These are phyloP conservation scores for Phytopythium montanum DNA, from an alignment of 352 stramenopile genomes.

Conservation along the genomic window DNA sequence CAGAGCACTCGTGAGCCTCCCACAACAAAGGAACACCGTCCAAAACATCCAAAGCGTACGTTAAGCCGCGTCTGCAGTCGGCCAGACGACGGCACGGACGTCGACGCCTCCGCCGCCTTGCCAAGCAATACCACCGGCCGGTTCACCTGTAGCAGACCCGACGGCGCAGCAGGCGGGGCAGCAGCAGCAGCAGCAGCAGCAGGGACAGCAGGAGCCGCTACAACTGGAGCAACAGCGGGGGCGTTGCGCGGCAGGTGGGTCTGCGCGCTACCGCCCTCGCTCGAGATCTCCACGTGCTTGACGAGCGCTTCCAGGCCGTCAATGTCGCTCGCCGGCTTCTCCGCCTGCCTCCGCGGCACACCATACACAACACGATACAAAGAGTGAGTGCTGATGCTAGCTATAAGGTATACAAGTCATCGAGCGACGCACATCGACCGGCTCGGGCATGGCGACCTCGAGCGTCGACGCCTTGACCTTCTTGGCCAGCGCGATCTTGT, in stretches of 20 bases:
- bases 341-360: constrained; percentile 9
- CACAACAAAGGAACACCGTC: not conserved
- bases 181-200: constrained; percentile 6
- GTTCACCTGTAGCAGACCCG: constrained; percentile 48
- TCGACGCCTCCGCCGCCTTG: constrained; percentile 38
- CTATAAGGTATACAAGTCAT: not conserved
- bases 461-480: constrained; percentile 74
- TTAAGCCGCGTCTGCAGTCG: constrained; percentile 62
- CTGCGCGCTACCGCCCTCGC: constrained; percentile 17
- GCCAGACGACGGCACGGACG: constrained; percentile 29
- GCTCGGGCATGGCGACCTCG: constrained; percentile 41
- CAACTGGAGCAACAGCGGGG: constrained; percentile 2
- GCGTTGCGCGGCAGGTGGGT: constrained; percentile 45
- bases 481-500: constrained; percentile 83
- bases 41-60: constrained; percentile 19
- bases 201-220: constrained; percentile 14
- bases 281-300: constrained; percentile 65
- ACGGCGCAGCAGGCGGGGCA: constrained; percentile 18
- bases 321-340: constrained; percentile 28
- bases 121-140: constrained; percentile 74
- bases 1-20: not conserved
- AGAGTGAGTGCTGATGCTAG: not conserved
- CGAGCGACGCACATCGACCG: constrained; percentile 23
- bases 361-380: no score
- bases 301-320: constrained; percentile 80